Base-by-base conservation (phyloP, 129 eudicot genomes). In the Deinandra increscens region DNA sequence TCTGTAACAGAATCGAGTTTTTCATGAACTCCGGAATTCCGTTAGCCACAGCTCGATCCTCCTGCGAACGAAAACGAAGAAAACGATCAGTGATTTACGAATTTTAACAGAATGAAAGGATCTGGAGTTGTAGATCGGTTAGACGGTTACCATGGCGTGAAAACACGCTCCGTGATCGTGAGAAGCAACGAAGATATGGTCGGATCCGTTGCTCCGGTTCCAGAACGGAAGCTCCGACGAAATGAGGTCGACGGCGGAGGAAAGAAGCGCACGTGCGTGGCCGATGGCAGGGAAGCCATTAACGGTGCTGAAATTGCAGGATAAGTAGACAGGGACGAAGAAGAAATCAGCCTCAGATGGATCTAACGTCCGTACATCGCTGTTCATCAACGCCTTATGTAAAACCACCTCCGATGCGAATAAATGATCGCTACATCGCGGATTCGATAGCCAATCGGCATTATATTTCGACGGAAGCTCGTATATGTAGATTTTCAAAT, bases 121-220 rank as follows among this genome's bases (percentile, higher is more conserved):
- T 26, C 31, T 26, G 31, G 31, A 26, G 39, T 36, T 36, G 39
- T 5, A 33, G 5, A 5, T 2, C 2, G 2, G 0, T 7, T 19
- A 9, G 8, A 74, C 5, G 7, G 55, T 9, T 69, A 88, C 98
- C 98, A 92, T 77, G 62, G 97, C 82, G 68, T 93, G 98, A 60
- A 93, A 93, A 53, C 98, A 93, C 8, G 98, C 81, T 36, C 98
- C 98, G 56, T 82, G 84, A 70, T 93, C 98, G 60, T 93, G 98
- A 42, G 98, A 89, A 0, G 97, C 98, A 13, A 93, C 95, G 29
- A 93, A 93, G 2, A 93, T 78, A 55, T 93, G 98, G 72, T 93
- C 98, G 17, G 88, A 76, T 0, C 97, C 98, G 5, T 62, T 75
- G 39, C 86, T 80, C 44, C 95, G 95, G 67, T 88, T 89, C 98